Conservation (phyloP, 495 filamentous ascomycete genomes). For the Aspergillus campestris region DNA sequence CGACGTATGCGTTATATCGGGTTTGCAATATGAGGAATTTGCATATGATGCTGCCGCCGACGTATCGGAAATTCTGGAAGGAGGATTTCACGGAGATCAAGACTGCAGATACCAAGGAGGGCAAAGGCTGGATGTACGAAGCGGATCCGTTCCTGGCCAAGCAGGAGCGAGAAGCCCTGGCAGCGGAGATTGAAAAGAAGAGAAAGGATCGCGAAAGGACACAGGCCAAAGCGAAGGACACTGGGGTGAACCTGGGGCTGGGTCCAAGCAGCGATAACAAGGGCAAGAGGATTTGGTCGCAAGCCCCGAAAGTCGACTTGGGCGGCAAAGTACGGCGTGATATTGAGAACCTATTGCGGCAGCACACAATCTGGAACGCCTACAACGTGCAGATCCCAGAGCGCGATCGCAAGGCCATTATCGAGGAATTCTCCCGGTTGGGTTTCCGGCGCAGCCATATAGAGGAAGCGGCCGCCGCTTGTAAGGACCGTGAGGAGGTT, state of each 20-base stretch:
- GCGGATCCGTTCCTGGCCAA: constrained; percentile 83
- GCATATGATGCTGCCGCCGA: constrained; percentile 88
- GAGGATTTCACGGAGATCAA: constrained; percentile 73
- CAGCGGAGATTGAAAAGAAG: constrained; percentile 63
- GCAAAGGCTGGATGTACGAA: constrained; percentile 86
- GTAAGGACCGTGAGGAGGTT: constrained; percentile 87
- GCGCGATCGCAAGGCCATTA: constrained; percentile 46
- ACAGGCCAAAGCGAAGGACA: constrained; percentile 54
- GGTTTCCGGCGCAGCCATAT: constrained; percentile 84
- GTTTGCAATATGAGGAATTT: constrained; percentile 91
- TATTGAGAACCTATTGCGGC: constrained; percentile 69
- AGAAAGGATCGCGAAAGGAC: constrained; percentile 50
- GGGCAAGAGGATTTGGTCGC: constrained; percentile 64
- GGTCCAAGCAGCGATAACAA: constrained; percentile 23
- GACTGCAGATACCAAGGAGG: constrained; percentile 62
- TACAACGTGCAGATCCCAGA: constrained; percentile 55
- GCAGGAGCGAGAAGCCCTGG: constrained; percentile 68
- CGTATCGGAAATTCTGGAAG: constrained; percentile 82
- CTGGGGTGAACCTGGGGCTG: constrained; percentile 34
- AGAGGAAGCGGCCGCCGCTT: constrained; percentile 78
- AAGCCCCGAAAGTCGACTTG: constrained; percentile 87
- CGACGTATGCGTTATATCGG: constrained; percentile 81
- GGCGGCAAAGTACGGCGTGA: constrained; percentile 64
- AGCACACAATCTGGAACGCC: constrained; percentile 80
- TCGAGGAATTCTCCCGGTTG: constrained; percentile 64